Conservation (phyloP, 257 asterid genomes). For the Galeopsis tetrahit region DNA sequence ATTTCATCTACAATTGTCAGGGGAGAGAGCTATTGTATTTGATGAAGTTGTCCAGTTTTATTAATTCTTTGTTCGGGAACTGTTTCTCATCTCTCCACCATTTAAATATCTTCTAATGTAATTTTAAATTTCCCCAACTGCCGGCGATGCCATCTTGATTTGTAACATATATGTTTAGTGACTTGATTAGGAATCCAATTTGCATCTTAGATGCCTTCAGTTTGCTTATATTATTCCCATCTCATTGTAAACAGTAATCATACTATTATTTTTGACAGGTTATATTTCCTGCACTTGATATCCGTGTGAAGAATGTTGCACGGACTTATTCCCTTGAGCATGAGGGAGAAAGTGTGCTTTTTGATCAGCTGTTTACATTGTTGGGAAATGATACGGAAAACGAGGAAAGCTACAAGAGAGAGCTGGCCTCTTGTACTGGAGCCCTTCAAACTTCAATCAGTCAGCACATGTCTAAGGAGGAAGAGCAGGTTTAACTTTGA, state of each 20-base stretch:
- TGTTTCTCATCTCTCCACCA: conserved; percentile 6
- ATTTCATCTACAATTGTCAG: not conserved
- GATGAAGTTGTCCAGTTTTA: not conserved
- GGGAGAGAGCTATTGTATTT: not conserved
- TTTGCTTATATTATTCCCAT: conserved; percentile 20
- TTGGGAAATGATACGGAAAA: conserved; percentile 62
- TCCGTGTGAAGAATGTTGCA: conserved; percentile 98
- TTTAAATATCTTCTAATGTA: conserved; percentile 5
- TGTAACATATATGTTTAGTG: not conserved
- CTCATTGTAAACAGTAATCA: conserved; percentile 10
- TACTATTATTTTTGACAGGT: conserved; percentile 40
- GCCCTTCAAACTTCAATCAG: conserved; percentile 94
- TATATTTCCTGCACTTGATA: conserved; percentile 95
- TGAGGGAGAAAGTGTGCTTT: conserved; percentile 94
- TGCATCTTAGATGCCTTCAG: conserved; percentile 12
- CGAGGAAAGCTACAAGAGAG: conserved; percentile 83
- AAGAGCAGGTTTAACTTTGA: conserved; percentile 77
- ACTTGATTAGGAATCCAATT: conserved; percentile 22
- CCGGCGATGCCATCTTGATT: not conserved
- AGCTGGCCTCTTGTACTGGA: conserved; percentile 95
- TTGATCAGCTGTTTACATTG: conserved; percentile 87
- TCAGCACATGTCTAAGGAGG: conserved; percentile 99
- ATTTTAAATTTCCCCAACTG: not conserved
- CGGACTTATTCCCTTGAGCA: conserved; percentile 98
- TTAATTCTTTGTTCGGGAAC: not conserved